Percentiles rank a stretch among this genome's conserved stretches.
Evolutionary conservation across 2,329 filamentous ascomycete genomes (phyloP).

Genomic region (Gnomoniopsis smithogilvyi): DNA sequence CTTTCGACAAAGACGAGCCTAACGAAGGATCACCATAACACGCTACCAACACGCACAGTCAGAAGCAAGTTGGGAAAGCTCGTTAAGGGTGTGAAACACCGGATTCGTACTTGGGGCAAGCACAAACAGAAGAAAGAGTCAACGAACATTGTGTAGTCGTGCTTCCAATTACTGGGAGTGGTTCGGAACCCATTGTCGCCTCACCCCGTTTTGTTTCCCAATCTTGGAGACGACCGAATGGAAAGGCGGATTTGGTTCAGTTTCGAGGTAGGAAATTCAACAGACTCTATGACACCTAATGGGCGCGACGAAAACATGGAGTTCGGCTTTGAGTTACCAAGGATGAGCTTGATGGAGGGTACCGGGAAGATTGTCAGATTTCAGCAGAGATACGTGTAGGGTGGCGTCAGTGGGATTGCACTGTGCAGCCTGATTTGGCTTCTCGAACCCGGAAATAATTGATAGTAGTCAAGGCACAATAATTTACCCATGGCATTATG

Average conservation of each 20-base stretch:
- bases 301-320: too few species aligned
- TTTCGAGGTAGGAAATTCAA: background rate
- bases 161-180: background rate
- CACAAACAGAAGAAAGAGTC: slow-evolving; percentile 2
- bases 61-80: slow-evolving; percentile 12
- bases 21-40: background rate
- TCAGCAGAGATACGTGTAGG: too few species aligned
- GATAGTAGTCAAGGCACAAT: too few species aligned
- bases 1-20: background rate
- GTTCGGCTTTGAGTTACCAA: background rate
- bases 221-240: background rate
- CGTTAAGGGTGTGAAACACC: slow-evolving; percentile 14
- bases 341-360: background rate
- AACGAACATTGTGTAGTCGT: background rate
- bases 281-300: background rate
- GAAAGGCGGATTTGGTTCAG: background rate
- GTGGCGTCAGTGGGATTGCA: too few species aligned
- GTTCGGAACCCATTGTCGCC: background rate
- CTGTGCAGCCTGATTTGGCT: too few species aligned
- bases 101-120: slow-evolving; percentile 13
- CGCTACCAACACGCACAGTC: background rate
- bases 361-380: background rate
- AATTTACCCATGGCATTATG: too few species aligned
- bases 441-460: too few species aligned
- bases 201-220: background rate